Conservation (phyloP, 306 rosid species). For the Vigna unguiculata region DNA sequence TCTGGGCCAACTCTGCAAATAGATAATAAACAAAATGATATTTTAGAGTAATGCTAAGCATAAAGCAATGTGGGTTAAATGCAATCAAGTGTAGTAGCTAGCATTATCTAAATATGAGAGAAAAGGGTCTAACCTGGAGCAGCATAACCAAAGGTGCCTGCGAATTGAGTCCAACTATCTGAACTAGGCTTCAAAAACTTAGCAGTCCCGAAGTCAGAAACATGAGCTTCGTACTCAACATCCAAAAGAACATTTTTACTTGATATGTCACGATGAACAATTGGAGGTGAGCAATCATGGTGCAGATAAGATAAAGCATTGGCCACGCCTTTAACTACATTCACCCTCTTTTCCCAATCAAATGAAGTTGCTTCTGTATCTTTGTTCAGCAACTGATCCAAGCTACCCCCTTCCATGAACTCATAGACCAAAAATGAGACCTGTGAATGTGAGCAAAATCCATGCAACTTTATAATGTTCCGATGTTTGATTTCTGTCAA, state of each 20-base stretch:
- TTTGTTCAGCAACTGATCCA: conserved; percentile 38
- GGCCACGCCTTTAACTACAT: conserved; percentile 50
- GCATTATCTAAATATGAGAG: background rate
- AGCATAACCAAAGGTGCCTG: conserved; percentile 46
- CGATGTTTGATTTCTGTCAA: conserved; percentile 45
- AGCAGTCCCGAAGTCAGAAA: conserved; percentile 47
- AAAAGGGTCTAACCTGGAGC: conserved; percentile 52
- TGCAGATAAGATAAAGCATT: conserved; percentile 52
- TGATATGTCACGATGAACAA: conserved; percentile 48
- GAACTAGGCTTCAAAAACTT: conserved; percentile 45
- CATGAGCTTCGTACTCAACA: conserved; percentile 50
- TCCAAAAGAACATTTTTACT: conserved; percentile 49
- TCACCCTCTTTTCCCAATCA: conserved; percentile 50
- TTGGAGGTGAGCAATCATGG: conserved; percentile 47
- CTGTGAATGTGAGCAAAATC: conserved; percentile 45
- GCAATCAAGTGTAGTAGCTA: background rate
- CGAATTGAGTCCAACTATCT: conserved; percentile 38
- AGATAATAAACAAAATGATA: background rate
- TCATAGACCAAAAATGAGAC: conserved; percentile 46
- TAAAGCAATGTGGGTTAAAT: conserved; percentile 4
- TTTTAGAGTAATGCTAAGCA: background rate
- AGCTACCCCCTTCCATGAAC: conserved; percentile 51
- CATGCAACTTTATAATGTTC: conserved; percentile 48
- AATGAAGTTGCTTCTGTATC: conserved; percentile 36
- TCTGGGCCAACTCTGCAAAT: conserved; percentile 26